phyloP scores from a whole-genome alignment of 768 basidiomycete species.

The Pholiota conissans region DNA sequence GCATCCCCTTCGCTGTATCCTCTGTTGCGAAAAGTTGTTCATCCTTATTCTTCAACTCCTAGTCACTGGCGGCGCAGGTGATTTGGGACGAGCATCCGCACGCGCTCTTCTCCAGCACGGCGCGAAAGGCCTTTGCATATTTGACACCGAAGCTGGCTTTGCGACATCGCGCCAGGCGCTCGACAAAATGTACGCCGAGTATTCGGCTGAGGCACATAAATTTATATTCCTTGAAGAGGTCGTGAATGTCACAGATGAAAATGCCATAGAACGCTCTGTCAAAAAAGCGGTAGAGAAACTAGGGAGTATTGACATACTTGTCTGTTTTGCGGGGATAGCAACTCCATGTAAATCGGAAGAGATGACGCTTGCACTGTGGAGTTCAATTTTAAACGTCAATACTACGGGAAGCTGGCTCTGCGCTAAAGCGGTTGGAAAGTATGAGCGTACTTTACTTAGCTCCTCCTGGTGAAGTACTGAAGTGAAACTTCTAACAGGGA shows the following conservation, averaged over 20 bases:
- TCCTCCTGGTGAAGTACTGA: too few relatives aligned
- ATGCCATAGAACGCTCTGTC: slow-evolving; percentile 24
- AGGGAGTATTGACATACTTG: slow-evolving; percentile 34
- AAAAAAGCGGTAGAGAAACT: slow-evolving; percentile 22
- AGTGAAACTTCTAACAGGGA: too few relatives aligned
- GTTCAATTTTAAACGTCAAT: slow-evolving; percentile 38
- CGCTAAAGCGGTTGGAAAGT: slow-evolving; percentile 41
- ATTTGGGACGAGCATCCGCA: slow-evolving; percentile 33
- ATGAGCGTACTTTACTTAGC: too few relatives aligned
- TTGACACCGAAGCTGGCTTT: slow-evolving; percentile 25
- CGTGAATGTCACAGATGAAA: slow-evolving; percentile 37
- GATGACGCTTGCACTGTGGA: slow-evolving; percentile 32
- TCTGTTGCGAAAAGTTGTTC: too few relatives aligned
- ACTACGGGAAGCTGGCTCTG: slow-evolving; percentile 46
- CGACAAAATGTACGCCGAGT: too few relatives aligned
- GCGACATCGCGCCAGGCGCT: slow-evolving; percentile 16
- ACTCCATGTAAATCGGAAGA: slow-evolving; percentile 27
- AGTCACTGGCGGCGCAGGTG: slow-evolving; percentile 22
- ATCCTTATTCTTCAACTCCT: neutral
- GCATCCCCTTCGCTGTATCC: too few relatives aligned
- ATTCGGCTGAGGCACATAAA: too few relatives aligned
- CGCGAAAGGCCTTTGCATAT: slow-evolving; percentile 31
- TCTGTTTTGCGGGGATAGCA: slow-evolving; percentile 42
- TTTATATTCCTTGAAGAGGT: slow-evolving; percentile 22
- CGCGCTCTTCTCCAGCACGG: slow-evolving; percentile 45